Percentiles rank a stretch among this genome's conserved stretches.
Conservation (phyloP, 176 grass and related monocot genomes). For the Oropetium thomaeum region DNA sequence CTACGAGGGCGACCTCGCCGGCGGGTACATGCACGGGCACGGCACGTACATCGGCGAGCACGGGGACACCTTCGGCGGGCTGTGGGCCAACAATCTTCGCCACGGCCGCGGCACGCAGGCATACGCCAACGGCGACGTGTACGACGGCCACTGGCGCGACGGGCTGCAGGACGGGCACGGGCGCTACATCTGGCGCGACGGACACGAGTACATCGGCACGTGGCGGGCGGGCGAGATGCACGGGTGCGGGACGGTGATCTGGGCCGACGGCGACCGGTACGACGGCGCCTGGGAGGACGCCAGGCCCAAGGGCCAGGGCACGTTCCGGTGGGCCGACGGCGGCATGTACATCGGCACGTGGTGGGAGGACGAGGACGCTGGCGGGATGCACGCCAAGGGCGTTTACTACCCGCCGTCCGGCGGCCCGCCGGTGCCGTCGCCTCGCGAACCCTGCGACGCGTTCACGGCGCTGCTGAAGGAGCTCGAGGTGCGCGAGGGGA, state of each 20-base stretch:
- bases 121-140: conserved; percentile 64
- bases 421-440: conserved; percentile 37
- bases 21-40: conserved; percentile 65
- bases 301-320: conserved; percentile 71
- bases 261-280: conserved; percentile 67
- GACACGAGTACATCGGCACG: conserved; percentile 73
- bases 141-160: conserved; percentile 74
- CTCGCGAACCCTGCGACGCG: conserved; percentile 52
- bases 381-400: conserved; percentile 49
- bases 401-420: conserved; percentile 72
- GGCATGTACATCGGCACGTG: conserved; percentile 66
- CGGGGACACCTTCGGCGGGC: conserved; percentile 68
- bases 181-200: conserved; percentile 69
- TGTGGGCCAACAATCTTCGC: conserved; percentile 68
- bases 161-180: conserved; percentile 67
- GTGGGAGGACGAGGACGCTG: conserved; percentile 50
- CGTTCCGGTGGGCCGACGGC: conserved; percentile 83
- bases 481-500: conserved; percentile 48
- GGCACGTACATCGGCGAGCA: conserved; percentile 66
- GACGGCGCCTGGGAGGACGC: conserved; percentile 84
- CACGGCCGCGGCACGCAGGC: conserved; percentile 74
- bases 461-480: conserved; percentile 50
- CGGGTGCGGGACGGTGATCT: conserved; percentile 61
- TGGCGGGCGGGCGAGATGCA: conserved; percentile 66
- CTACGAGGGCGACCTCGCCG: conserved; percentile 70